Conservation (phyloP, 768 basidiomycete species). For the Termitomyces sp. region DNA sequence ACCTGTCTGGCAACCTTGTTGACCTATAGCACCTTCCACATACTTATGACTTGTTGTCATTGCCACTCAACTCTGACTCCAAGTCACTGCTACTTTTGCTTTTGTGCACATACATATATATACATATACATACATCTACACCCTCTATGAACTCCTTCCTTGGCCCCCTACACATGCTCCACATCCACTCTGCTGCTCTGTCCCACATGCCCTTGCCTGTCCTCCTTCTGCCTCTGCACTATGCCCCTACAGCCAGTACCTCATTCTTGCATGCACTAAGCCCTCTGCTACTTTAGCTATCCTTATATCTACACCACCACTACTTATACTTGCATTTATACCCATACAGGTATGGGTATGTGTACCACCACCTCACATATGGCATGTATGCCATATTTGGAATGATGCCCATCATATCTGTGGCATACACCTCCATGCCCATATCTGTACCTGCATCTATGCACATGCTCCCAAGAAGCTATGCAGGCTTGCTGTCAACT, state of each 20-base stretch:
- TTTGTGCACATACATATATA: too few species aligned
- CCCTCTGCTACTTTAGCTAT: constrained; percentile 50
- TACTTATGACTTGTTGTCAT: too few species aligned
- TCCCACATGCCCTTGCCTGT: constrained; percentile 72
- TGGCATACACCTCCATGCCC: not conserved
- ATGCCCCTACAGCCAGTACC: constrained; percentile 31
- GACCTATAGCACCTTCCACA: too few species aligned
- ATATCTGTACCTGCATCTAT: not conserved
- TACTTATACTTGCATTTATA: constrained; percentile 4
- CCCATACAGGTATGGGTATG: constrained; percentile 29
- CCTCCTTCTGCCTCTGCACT: constrained; percentile 47
- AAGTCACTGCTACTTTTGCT: too few species aligned
- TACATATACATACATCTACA: too few species aligned
- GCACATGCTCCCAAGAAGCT: constrained; percentile 40
- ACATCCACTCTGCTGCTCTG: constrained; percentile 64
- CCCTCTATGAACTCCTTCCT: constrained; percentile 80
- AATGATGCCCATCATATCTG: constrained; percentile 89
- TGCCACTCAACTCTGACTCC: too few species aligned
- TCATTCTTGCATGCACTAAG: constrained; percentile 58
- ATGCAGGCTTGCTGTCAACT: constrained; percentile 68
- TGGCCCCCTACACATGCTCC: constrained; percentile 67
- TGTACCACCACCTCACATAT: constrained; percentile 71
- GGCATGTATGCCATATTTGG: constrained; percentile 85
- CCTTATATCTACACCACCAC: constrained; percentile 37
- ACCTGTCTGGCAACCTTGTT: too few species aligned